Conservation (phyloP, 352 stramenopile genomes). For the Aphanomyces invadans region DNA sequence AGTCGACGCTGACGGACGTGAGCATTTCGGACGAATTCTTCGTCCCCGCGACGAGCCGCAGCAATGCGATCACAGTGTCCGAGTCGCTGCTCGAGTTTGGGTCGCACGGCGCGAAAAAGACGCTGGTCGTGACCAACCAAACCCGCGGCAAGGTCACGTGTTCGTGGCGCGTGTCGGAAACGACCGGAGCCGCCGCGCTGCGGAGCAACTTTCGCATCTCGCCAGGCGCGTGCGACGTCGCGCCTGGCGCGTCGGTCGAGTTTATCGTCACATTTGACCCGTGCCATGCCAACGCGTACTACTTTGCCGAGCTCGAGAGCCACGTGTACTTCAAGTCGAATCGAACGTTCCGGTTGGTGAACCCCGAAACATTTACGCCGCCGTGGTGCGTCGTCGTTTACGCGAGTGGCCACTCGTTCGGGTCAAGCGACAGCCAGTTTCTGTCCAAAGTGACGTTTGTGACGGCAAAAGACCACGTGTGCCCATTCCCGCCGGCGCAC, state of each 20-base stretch:
- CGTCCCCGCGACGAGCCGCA: constrained; percentile 45
- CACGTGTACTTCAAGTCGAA: constrained; percentile 90
- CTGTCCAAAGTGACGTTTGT: constrained; percentile 75
- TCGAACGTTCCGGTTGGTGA: constrained; percentile 89
- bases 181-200: not conserved
- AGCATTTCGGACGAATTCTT: constrained; percentile 83
- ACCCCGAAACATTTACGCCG: constrained; percentile 86
- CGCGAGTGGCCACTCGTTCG: constrained; percentile 83
- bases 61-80: constrained; percentile 45
- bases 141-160: constrained; percentile 83
- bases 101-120: constrained; percentile 54
- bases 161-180: constrained; percentile 48
- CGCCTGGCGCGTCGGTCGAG: constrained; percentile 50
- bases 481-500: constrained; percentile 83
- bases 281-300: constrained; percentile 73
- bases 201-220: constrained; percentile 58
- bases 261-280: constrained; percentile 85
- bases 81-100: constrained; percentile 70
- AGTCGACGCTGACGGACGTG: constrained; percentile 63
- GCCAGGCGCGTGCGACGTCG: constrained; percentile 70
- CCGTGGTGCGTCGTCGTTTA: constrained; percentile 80
- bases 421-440: constrained; percentile 74
- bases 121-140: constrained; percentile 75
- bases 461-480: constrained; percentile 35
- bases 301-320: constrained; percentile 83